phyloP scores from a whole-genome alignment of 495 filamentous ascomycete species.

The Diplogelasinospora grovesii region DNA sequence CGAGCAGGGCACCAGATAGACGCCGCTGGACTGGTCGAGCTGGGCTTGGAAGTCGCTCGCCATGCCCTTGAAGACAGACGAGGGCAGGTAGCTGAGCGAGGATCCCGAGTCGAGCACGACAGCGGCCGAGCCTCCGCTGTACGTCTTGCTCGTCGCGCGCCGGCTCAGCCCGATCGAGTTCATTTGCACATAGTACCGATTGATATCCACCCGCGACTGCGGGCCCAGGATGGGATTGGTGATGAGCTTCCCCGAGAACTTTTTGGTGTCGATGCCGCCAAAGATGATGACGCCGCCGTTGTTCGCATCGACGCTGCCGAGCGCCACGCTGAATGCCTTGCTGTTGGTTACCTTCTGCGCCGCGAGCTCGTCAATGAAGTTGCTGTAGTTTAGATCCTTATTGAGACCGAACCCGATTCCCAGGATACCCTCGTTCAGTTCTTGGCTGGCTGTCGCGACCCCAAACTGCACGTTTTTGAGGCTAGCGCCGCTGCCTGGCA shows the following conservation, averaged over 20 bases:
- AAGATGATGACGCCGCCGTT: conserved; percentile 69
- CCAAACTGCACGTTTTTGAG: conserved; percentile 32
- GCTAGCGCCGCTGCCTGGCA: conserved; percentile 25
- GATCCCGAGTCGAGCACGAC: conserved; percentile 81
- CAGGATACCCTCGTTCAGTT: conserved; percentile 32
- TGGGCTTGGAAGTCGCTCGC: conserved; percentile 56
- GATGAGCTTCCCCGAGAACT: conserved; percentile 62
- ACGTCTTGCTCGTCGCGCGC: conserved; percentile 36
- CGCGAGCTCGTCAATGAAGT: conserved; percentile 32
- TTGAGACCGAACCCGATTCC: conserved; percentile 31
- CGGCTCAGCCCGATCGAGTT: conserved; percentile 47
- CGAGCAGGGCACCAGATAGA: conserved; percentile 59
- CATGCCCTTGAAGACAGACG: conserved; percentile 51
- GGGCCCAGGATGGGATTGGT: conserved; percentile 57
- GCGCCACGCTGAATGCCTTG: conserved; percentile 36
- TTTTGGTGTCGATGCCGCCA: conserved; percentile 77
- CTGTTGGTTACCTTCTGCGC: conserved; percentile 30
- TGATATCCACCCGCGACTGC: conserved; percentile 17
- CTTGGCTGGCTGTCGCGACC: conserved; percentile 23
- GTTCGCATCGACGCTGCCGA: conserved; percentile 31
- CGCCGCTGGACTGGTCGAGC: conserved; percentile 24
- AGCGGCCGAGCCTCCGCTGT: conserved; percentile 41
- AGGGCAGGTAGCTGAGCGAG: conserved; percentile 72
- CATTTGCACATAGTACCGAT: conserved; percentile 49
- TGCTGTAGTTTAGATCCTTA: conserved; percentile 27